Evolutionary conservation across 352 stramenopile genomes (phyloP).

Genomic region (Phytophthora melonis): DNA sequence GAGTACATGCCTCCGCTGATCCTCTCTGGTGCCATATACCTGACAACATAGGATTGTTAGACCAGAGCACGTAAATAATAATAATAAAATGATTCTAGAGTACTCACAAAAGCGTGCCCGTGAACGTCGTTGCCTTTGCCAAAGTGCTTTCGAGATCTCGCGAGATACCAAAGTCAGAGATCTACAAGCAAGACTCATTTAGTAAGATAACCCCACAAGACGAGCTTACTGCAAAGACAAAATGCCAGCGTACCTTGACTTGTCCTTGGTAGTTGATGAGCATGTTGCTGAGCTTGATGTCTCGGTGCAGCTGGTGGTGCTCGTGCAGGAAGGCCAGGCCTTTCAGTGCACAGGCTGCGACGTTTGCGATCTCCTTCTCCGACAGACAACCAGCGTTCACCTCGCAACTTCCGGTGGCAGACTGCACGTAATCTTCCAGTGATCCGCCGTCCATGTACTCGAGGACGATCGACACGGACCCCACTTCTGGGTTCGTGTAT

Average conservation of each 20-base stretch:
- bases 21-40: constrained; percentile 94
- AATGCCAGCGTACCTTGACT: constrained; percentile 61
- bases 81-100: not conserved
- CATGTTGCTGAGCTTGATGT: constrained; percentile 97
- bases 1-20: constrained; percentile 93
- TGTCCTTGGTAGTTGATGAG: constrained; percentile 88
- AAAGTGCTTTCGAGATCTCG: constrained; percentile 84
- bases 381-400: constrained; percentile 40
- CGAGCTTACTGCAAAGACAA: not conserved
- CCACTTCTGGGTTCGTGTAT: constrained; percentile 89
- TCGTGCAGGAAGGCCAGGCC: constrained; percentile 91
- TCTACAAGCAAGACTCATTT: constrained; percentile 40
- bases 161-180: constrained; percentile 89
- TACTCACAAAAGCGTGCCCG: constrained; percentile 89
- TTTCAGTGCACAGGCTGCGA: constrained; percentile 81
- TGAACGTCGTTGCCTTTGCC: constrained; percentile 91
- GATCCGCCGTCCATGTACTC: constrained; percentile 96
- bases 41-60: constrained; percentile 23
- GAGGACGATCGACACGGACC: constrained; percentile 93
- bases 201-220: not conserved
- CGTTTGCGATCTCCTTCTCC: constrained; percentile 83
- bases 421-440: constrained; percentile 80
- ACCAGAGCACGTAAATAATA: not conserved
- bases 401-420: constrained; percentile 24
- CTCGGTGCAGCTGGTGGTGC: constrained; percentile 92